These are phyloP conservation scores for Pseudotulostoma volvatum DNA, from an alignment of 495 filamentous ascomycete genomes.

Conservation along the genomic window DNA sequence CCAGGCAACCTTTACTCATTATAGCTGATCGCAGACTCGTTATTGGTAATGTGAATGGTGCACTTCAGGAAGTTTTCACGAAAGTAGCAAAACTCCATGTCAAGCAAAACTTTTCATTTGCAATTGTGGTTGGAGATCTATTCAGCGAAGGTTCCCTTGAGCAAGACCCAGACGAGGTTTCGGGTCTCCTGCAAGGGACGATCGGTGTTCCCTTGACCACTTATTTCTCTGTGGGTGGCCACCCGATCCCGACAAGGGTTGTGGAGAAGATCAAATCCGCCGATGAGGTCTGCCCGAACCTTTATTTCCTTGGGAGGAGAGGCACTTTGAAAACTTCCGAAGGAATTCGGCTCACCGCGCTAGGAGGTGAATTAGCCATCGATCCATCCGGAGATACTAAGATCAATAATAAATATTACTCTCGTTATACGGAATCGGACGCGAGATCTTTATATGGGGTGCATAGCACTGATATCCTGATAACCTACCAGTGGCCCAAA, in stretches of 20 bases:
- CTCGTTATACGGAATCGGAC: constrained; percentile 60
- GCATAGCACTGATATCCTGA: constrained; percentile 63
- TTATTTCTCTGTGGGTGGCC: constrained; percentile 68
- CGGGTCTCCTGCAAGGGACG: constrained; percentile 48
- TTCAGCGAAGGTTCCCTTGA: constrained; percentile 39
- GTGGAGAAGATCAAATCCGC: constrained; percentile 55
- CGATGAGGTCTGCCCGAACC: constrained; percentile 73
- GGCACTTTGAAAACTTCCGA: constrained; percentile 76
- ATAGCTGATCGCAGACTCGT: constrained; percentile 44
- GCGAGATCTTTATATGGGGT: constrained; percentile 55
- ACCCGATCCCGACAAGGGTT: constrained; percentile 47
- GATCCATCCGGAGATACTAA: constrained; percentile 28
- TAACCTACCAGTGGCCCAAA: constrained; percentile 75
- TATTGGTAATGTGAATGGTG: constrained; percentile 61
- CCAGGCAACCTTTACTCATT: not conserved
- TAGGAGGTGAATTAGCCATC: constrained; percentile 53
- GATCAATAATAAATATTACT: constrained; percentile 45
- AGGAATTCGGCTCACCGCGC: constrained; percentile 64
- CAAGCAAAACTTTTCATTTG: constrained; percentile 76
- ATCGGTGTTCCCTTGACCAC: constrained; percentile 61
- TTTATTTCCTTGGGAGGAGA: constrained; percentile 76
- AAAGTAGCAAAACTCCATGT: constrained; percentile 63
- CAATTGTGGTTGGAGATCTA: constrained; percentile 68
- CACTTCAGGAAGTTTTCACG: constrained; percentile 51
- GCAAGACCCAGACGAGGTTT: constrained; percentile 38